Base-by-base conservation (phyloP, 805 yeast species). In the Lachancea mirantina region DNA sequence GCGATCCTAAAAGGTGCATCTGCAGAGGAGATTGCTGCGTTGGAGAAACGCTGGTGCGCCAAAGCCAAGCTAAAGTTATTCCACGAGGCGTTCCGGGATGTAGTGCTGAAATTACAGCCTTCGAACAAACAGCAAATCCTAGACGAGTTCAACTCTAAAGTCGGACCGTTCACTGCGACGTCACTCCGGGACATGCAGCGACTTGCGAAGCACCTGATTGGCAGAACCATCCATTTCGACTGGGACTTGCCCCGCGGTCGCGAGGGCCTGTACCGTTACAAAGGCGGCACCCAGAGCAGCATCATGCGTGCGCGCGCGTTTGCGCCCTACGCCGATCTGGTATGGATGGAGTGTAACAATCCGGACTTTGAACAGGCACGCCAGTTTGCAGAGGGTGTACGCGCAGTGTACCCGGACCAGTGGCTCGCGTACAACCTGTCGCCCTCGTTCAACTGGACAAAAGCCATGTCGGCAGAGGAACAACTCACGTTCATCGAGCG, bases 381-480 rank as follows among this genome's bases (percentile, higher is more conserved):
- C 64, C 95, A 85, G 66, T 89, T 89, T 55, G 92, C 97, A 36
- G 82, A 77, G 28, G 96, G 97, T 55, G 94, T 89, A 45, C 74
- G 78, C 58, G 72, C 75, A 20, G 68, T 68, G 39, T 82, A 60
- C 64, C 97, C 97, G 47, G 72, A 83, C 45, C 88, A 89, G 65
- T 88, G 96, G 97, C 72, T 89, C 48, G 94, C 96, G 33, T 89
- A 89, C 71, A 89, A 89, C 72, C 70, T 89, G 61, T 85, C 96
- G 19, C 97, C 97, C 46, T 84, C 95, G 5, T 89, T 89, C 78
- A 89, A 89, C 75, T 89, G 97, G 97, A 84, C 85, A 61, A 76
- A 77, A 43, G 96, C 96, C 35, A 84, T 89, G 96, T 65, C 80
- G 33, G 66, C 80, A 16, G 70, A 71, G 30, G 96, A 89, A 54